Percentiles rank a stretch among this genome's conserved stretches.
phyloP scores from a whole-genome alignment of 805 yeast species.

The Grigorovia jiainica region DNA sequence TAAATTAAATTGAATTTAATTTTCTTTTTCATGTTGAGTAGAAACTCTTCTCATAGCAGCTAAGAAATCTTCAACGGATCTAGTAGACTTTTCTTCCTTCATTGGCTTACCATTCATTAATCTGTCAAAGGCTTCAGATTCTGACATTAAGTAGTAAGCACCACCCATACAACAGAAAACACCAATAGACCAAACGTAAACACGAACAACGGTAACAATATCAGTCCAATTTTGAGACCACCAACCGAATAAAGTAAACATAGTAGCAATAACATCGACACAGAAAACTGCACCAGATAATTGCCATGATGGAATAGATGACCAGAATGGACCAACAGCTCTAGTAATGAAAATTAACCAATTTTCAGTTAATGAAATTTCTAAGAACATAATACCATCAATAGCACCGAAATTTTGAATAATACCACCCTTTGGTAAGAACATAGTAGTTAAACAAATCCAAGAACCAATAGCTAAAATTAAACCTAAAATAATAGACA shows the following conservation, averaged over 20 bases:
- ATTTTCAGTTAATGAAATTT: conserved; percentile 90
- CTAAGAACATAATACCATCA: conserved; percentile 89
- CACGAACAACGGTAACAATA: conserved; percentile 87
- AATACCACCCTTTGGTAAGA: conserved; percentile 84
- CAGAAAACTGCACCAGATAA: conserved; percentile 84
- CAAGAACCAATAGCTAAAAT: conserved; percentile 87
- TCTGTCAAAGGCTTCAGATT: conserved; percentile 70
- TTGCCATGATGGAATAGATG: conserved; percentile 94
- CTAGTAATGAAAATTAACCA: conserved; percentile 96
- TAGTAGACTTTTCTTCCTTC: conserved; percentile 45
- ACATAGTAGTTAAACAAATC: conserved; percentile 92
- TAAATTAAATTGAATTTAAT: conserved; percentile 36
- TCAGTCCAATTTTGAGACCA: conserved; percentile 97
- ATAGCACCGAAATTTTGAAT: conserved; percentile 91
- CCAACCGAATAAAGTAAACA: conserved; percentile 93
- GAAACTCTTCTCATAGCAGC: conserved; percentile 84
- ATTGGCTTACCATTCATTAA: conserved; percentile 72
- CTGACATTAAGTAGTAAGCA: conserved; percentile 89
- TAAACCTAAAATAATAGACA: conserved; percentile 80
- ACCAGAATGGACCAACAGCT: conserved; percentile 98
- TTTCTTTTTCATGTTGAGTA: conserved; percentile 77
- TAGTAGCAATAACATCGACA: conserved; percentile 86
- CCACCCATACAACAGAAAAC: conserved; percentile 95
- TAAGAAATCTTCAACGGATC: conserved; percentile 77
- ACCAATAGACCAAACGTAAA: conserved; percentile 95